Evolutionary conservation across 2,329 filamentous ascomycete genomes (phyloP).

Genomic region (Lasiodiplodia gonubiensis): DNA sequence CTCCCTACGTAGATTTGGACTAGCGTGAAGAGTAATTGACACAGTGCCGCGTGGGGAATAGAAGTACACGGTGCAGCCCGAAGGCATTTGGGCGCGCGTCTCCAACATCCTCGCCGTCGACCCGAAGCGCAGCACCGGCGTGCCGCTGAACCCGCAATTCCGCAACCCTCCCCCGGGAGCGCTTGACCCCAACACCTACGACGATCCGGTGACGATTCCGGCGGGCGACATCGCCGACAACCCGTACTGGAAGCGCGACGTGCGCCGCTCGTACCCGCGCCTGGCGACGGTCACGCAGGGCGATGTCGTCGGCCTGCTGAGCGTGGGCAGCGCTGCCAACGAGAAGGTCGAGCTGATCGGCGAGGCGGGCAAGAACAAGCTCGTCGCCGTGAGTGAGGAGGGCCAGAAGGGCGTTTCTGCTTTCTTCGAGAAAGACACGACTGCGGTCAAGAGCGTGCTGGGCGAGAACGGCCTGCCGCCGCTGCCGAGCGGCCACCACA

Average conservation of each 20-base stretch:
- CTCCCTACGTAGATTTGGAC: background rate
- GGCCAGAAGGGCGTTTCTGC: slow-evolving; percentile 73
- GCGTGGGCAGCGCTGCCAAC: slow-evolving; percentile 77
- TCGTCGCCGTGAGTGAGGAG: slow-evolving; percentile 77
- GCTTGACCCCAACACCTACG: slow-evolving; percentile 72
- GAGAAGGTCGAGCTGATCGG: slow-evolving; percentile 83
- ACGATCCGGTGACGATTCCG: slow-evolving; percentile 83
- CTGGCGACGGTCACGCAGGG: slow-evolving; percentile 81
- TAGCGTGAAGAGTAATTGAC: slow-evolving; percentile 1
- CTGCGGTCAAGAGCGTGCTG: slow-evolving; percentile 63
- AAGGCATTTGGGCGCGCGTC: slow-evolving; percentile 84
- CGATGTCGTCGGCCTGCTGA: slow-evolving; percentile 83
- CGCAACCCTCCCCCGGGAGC: slow-evolving; percentile 82
- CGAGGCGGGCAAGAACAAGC: slow-evolving; percentile 72
- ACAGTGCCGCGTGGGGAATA: slow-evolving; percentile 46
- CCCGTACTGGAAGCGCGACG: slow-evolving; percentile 95
- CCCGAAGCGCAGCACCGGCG: slow-evolving; percentile 84
- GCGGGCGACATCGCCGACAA: slow-evolving; percentile 89
- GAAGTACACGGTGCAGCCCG: slow-evolving; percentile 96
- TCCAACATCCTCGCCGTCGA: slow-evolving; percentile 81
- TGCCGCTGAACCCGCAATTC: slow-evolving; percentile 91
- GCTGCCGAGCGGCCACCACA: slow-evolving; percentile 73
- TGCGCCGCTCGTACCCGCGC: slow-evolving; percentile 79
- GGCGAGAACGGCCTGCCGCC: slow-evolving; percentile 83
- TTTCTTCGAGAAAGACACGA: slow-evolving; percentile 71